Evolutionary conservation across 1,284 basidiomycete genomes (phyloP).

Genomic region (Inonotus hispidus): DNA sequence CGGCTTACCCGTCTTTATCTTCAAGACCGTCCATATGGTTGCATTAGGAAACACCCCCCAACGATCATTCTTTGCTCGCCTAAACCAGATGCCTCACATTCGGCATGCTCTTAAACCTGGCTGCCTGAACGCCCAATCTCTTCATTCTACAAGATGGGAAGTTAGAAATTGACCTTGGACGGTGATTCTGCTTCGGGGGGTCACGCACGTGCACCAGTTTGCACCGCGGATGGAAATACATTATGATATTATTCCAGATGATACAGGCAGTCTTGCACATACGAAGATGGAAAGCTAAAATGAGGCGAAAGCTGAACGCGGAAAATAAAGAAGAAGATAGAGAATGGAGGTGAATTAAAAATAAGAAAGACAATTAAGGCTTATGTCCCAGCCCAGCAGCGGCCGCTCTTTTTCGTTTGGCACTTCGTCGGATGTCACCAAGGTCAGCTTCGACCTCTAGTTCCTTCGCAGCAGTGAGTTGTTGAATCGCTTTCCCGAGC

Average conservation of each 20-base stretch:
- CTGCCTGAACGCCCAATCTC: no score
- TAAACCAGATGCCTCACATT: no score
- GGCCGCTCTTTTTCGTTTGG: slow-evolving; percentile 58
- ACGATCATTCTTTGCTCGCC: no score
- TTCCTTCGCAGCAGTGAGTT: slow-evolving; percentile 53
- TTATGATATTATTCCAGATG: neutral
- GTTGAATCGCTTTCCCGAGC: slow-evolving; percentile 57
- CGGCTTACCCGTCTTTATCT: no score
- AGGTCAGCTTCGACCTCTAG: slow-evolving; percentile 66
- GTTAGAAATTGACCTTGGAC: neutral
- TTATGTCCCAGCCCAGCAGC: slow-evolving; percentile 23
- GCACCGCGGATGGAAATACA: no score
- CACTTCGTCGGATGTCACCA: slow-evolving; percentile 67
- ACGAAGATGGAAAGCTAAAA: neutral
- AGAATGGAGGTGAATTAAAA: neutral
- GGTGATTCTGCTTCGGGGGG: neutral
- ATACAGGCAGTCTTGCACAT: neutral
- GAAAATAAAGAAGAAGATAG: neutral
- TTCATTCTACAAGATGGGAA: neutral
- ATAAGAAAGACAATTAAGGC: neutral
- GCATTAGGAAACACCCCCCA: no score
- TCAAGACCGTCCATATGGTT: no score
- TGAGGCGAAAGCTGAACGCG: neutral
- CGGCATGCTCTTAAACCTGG: no score
- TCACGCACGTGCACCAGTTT: no score